Evolutionary conservation across 106 monocot species (phyloP).

Genomic region (Phalaenopsis aphrodite): DNA sequence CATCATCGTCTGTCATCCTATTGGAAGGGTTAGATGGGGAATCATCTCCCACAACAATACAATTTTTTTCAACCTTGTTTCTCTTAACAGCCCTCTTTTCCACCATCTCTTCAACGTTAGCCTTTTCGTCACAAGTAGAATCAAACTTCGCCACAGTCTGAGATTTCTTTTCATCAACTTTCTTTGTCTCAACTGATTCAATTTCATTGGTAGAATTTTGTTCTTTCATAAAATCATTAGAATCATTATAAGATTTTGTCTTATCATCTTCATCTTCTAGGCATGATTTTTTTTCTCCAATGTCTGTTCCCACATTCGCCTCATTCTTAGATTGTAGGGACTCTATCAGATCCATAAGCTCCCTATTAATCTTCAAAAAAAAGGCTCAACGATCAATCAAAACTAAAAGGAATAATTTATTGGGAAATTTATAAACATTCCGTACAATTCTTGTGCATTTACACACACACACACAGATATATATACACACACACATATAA

Average conservation of each 20-base stretch:
- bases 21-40: not conserved
- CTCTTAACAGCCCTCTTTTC: constrained; percentile 1
- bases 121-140: not conserved
- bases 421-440: too few relatives aligned
- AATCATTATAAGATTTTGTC: not conserved
- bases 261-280: not conserved
- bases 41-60: not conserved
- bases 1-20: not conserved
- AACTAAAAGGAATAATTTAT: not conserved
- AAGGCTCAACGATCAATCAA: not conserved
- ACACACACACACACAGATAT: too few relatives aligned
- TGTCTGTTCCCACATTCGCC: constrained; percentile 6
- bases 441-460: too few relatives aligned
- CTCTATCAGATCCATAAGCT: constrained; percentile 70
- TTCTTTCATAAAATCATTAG: not conserved
- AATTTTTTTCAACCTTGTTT: not conserved
- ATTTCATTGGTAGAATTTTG: not conserved
- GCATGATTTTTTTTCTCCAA: not conserved
- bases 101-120: not conserved
- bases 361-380: constrained; percentile 59
- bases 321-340: constrained; percentile 32
- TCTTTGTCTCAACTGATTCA: not conserved
- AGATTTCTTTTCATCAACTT: not conserved
- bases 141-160: not conserved
- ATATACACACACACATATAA: too few relatives aligned